phyloP scores from a whole-genome alignment of 495 filamentous ascomycete genomes.

The Tuber brumale region DNA sequence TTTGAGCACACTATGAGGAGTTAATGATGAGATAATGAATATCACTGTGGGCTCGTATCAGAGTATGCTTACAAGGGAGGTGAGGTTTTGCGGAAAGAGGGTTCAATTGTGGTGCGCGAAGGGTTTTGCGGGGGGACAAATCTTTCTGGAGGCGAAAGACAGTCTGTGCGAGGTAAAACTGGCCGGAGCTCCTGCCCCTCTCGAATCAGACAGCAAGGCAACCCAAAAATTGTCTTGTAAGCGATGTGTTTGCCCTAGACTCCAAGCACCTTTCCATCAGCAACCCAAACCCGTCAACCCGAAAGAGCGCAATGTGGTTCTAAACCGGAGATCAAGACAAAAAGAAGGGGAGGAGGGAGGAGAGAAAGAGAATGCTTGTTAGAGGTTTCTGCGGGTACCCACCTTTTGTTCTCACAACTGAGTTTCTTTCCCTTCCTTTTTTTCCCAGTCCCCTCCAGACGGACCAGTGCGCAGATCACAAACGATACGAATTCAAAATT shows the following conservation, averaged over 20 bases:
- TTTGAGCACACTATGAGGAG: not conserved
- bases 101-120: conserved; percentile 4
- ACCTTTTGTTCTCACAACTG: conserved; percentile 30
- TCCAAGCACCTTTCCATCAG: conserved; percentile 32
- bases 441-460: not conserved
- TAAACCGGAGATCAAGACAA: not conserved
- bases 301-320: not conserved
- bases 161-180: conserved; percentile 33
- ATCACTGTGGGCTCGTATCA: not conserved
- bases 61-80: conserved; percentile 2
- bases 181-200: conserved; percentile 33
- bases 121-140: not conserved
- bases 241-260: conserved; percentile 33
- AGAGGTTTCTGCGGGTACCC: conserved; percentile 29
- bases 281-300: conserved; percentile 14
- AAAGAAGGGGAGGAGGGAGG: conserved; percentile 13
- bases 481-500: conserved; percentile 4
- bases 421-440: conserved; percentile 6
- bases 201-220: conserved; percentile 24
- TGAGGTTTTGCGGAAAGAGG: not conserved
- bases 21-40: not conserved
- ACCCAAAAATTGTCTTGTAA: conserved; percentile 32
- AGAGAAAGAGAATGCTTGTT: conserved; percentile 9
- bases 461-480: not conserved
- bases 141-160: conserved; percentile 25